phyloP scores from a whole-genome alignment of 2,329 filamentous ascomycete genomes.

The Fusarium buxicola region DNA sequence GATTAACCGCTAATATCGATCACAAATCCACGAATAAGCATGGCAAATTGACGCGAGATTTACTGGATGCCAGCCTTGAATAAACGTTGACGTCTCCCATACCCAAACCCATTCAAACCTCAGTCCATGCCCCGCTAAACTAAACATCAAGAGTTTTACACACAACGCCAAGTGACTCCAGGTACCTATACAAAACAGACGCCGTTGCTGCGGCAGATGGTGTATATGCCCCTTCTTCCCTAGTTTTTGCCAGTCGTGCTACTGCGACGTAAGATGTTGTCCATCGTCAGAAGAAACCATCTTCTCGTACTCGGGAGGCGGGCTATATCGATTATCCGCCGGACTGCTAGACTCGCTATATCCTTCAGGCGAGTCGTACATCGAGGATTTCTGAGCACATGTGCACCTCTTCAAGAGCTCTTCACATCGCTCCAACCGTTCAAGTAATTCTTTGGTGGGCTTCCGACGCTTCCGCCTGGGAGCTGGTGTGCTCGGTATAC shows the following conservation, averaged over 20 bases:
- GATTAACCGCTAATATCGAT: too few relatives aligned
- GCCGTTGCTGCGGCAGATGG: conserved; percentile 1
- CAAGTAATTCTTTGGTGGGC: conserved; percentile 34
- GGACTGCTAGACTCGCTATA: conserved; percentile 31
- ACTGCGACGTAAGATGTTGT: background rate
- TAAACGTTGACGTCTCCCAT: too few relatives aligned
- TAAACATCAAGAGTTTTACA: conserved; percentile 1
- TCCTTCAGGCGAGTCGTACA: conserved; percentile 13
- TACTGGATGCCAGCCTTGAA: too few relatives aligned
- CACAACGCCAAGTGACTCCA: background rate
- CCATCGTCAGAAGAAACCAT: background rate
- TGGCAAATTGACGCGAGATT: too few relatives aligned
- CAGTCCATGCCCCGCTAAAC: too few relatives aligned
- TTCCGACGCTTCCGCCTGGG: conserved; percentile 33
- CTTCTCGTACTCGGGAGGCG: conserved; percentile 31
- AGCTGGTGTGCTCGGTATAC: conserved; percentile 34
- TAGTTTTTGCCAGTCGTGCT: background rate
- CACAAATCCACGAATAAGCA: too few relatives aligned
- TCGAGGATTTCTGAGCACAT: conserved; percentile 33
- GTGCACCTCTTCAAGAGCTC: conserved; percentile 32
- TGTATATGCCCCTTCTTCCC: background rate
- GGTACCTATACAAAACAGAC: conserved; percentile 1
- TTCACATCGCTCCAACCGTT: conserved; percentile 29
- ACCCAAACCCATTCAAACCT: too few relatives aligned
- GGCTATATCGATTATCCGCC: conserved; percentile 24